phyloP scores from a whole-genome alignment of 768 basidiomycete species.

The Candolleomyces eurysporus region DNA sequence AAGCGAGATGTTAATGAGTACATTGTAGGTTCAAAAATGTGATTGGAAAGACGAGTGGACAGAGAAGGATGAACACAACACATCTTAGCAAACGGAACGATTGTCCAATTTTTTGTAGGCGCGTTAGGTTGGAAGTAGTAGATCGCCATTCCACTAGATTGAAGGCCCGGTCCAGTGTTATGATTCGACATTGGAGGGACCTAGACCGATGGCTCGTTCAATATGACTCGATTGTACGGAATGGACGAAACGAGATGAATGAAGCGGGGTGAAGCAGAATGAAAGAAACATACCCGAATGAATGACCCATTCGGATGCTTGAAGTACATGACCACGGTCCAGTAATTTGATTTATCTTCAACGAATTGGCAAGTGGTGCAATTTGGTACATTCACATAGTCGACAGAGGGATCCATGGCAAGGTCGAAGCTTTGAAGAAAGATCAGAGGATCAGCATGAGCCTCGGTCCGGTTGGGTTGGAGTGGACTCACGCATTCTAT shows the following conservation, averaged over 20 bases:
- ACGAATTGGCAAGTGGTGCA: conserved; percentile 11
- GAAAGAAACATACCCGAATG: not conserved
- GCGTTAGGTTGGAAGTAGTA: conserved; percentile 9
- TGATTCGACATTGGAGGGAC: conserved; percentile 11
- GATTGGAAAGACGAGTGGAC: not conserved
- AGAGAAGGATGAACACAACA: no score
- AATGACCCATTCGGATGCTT: conserved; percentile 5
- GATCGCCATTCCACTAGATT: conserved; percentile 8
- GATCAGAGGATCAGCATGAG: not conserved
- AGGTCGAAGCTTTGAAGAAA: conserved; percentile 3
- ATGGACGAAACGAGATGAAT: no score
- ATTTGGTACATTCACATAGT: not conserved
- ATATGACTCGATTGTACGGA: no score
- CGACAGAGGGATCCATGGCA: conserved; percentile 3
- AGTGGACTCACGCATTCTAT: not conserved
- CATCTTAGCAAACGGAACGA: not conserved
- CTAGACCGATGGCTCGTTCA: no score
- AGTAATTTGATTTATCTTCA: conserved; percentile 7
- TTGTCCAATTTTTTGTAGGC: conserved; percentile 1
- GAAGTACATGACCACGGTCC: conserved; percentile 7
- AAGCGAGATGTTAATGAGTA: not conserved
- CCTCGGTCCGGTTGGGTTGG: no score
- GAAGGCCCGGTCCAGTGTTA: conserved; percentile 6
- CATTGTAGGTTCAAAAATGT: not conserved
- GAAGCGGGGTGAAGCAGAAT: no score